Percentiles rank a stretch among this genome's conserved stretches.
Conservation (phyloP, 1,284 basidiomycete species). For the Ganoderma sinense region DNA sequence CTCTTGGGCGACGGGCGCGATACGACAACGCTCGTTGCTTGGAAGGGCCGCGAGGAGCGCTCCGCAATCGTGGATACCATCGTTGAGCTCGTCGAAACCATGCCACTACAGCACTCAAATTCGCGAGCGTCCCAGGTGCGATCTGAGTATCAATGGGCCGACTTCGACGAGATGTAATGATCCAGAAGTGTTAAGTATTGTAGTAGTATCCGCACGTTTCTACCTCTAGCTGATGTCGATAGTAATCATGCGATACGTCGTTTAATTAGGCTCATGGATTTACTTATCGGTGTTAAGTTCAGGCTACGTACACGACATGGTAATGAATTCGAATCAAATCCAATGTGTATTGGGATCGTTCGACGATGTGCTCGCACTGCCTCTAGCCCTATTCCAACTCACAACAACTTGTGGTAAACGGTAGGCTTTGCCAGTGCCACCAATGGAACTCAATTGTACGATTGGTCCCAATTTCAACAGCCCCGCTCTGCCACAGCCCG, state of each 20-base stretch:
- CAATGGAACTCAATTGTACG: too few relatives aligned
- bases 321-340: neutral
- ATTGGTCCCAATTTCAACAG: neutral
- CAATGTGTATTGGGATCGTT: neutral
- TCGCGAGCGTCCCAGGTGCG: conserved; percentile 39
- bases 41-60: conserved; percentile 63
- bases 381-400: too few relatives aligned
- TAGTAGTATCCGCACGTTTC: neutral
- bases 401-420: too few relatives aligned
- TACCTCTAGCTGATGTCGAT: neutral
- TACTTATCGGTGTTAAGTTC: neutral
- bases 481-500: neutral
- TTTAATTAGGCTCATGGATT: neutral
- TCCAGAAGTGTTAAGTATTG: neutral
- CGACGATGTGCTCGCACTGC: neutral
- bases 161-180: conserved; percentile 59
- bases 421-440: neutral
- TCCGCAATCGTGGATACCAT: conserved; percentile 64
- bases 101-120: conserved; percentile 49
- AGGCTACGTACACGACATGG: neutral
- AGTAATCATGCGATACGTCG: neutral
- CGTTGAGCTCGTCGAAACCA: conserved; percentile 74
- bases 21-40: conserved; percentile 64
- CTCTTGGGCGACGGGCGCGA: conserved; percentile 52
- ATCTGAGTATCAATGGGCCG: conserved; percentile 57